Conservation (phyloP, 371 early-diverging fungal genomes). For the Rhizopus stolonifer region DNA sequence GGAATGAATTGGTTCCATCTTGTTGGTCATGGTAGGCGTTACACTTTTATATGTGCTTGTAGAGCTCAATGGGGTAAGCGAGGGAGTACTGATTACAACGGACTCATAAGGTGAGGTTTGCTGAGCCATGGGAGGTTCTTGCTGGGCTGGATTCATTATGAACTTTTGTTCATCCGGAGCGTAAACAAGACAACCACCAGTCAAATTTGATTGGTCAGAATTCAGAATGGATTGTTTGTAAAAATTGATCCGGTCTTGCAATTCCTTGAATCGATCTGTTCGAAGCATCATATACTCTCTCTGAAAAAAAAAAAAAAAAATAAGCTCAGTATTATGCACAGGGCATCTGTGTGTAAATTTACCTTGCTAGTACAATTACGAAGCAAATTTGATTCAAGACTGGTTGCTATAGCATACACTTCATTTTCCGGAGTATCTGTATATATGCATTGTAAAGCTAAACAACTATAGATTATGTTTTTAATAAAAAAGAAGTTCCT, state of each 20-base stretch:
- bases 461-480: constrained; percentile 19
- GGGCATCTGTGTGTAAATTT: not conserved
- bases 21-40: constrained; percentile 9
- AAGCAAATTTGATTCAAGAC: constrained; percentile 41
- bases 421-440: constrained; percentile 38
- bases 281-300: constrained; percentile 43
- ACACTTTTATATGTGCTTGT: constrained; percentile 24
- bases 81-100: not conserved
- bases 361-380: constrained; percentile 44
- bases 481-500: not conserved
- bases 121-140: constrained; percentile 15
- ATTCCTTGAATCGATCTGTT: constrained; percentile 36
- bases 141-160: constrained; percentile 35
- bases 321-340: not conserved
- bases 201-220: constrained; percentile 5
- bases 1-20: not conserved
- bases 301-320: constrained; percentile 12
- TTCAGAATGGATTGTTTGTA: not conserved
- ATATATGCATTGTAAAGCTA: constrained; percentile 38
- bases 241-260: constrained; percentile 18
- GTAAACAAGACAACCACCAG: constrained; percentile 6
- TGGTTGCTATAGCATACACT: constrained; percentile 38
- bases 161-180: not conserved
- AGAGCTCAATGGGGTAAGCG: not conserved
- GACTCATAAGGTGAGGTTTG: not conserved